Evolutionary conservation across 352 stramenopile species (phyloP), one percentile per base, ranked within the genome.

Genomic region (Pythium phragmiticola): DNA sequence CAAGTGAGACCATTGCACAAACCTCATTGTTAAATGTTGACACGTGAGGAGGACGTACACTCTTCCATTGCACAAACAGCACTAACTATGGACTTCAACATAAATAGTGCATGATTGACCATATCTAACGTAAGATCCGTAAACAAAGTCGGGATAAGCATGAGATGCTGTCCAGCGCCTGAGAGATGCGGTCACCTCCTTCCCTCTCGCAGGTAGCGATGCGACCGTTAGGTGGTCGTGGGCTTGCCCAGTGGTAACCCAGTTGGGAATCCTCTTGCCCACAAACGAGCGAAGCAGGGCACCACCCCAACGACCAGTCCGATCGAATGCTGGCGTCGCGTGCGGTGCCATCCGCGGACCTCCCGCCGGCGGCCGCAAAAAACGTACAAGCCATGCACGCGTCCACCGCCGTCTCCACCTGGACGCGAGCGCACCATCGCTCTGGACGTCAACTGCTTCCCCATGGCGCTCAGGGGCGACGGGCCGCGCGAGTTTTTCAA

Each of bases 391-490:
- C 41, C 47, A 13, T 62, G 56, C 33, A 1, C 26, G 48, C 48
- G 39, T 9, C 48, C 39, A 16, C 30, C 37, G 23, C n/a, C 37
- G n/a, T 11, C 28, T 3, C 26, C 39, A 9, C n/a, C 28, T 28
- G 17, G 14, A 4, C 16, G 16, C 9, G 2, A 19, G 17, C 42
- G 17, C 4, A 46, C 36, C 48, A 26, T 61, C 14, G 23, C 19
- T 4, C 14, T 68, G 53, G 43, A 53, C 13, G 54, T 63, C 8
- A 68, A 68, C 47, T 68, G 43, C 53, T 62, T 43, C 53, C 33
- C 36, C 6, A 23, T 63, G 16, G 7, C 6, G 2, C 47, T 58
- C 11, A 23, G 2, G 0, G 4, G 6, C n/a, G 13, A 36, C 41
- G 52, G 6, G 2, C 42, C 60, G 17, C 39, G 13, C 4, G 60